Evolutionary conservation across 1,284 basidiomycete species (phyloP).

Genomic region (Pseudozyma flocculosa): DNA sequence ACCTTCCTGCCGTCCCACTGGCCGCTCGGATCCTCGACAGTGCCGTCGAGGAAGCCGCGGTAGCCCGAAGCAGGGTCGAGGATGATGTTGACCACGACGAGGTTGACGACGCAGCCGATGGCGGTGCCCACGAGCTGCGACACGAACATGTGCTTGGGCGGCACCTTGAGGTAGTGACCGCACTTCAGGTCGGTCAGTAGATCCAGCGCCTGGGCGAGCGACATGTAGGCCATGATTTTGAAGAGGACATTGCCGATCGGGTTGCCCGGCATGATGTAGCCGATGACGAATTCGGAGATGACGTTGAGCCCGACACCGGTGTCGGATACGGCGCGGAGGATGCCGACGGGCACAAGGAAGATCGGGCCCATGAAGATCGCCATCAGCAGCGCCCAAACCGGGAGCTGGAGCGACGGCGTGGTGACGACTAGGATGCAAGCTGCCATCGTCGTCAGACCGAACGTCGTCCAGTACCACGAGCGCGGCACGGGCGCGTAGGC

Average conservation of each 20-base stretch:
- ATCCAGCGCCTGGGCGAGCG: slow-evolving; percentile 56
- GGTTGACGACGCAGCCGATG: slow-evolving; percentile 60
- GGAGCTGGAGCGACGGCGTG: slow-evolving; percentile 61
- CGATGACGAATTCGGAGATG: slow-evolving; percentile 61
- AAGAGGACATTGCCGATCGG: slow-evolving; percentile 60
- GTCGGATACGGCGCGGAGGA: slow-evolving; percentile 62
- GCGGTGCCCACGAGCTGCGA: slow-evolving; percentile 62
- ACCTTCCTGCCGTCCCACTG: slow-evolving; percentile 58
- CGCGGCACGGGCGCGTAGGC: slow-evolving; percentile 52
- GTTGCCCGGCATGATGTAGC: slow-evolving; percentile 62
- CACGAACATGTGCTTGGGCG: slow-evolving; percentile 61
- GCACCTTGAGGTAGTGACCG: slow-evolving; percentile 57
- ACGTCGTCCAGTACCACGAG: slow-evolving; percentile 53
- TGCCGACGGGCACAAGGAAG: slow-evolving; percentile 60
- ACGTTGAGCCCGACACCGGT: slow-evolving; percentile 61
- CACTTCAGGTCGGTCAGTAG: slow-evolving; percentile 62
- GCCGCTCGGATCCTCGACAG: slow-evolving; percentile 60
- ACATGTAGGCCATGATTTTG: slow-evolving; percentile 61
- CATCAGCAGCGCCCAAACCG: slow-evolving; percentile 61
- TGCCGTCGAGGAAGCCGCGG: slow-evolving; percentile 58
- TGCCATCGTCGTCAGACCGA: slow-evolving; percentile 47
- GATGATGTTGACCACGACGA: slow-evolving; percentile 60
- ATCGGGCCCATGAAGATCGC: slow-evolving; percentile 60
- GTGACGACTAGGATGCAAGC: slow-evolving; percentile 60
- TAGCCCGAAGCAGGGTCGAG: slow-evolving; percentile 51